phyloP scores from a whole-genome alignment of 2,329 filamentous ascomycete species.

The Diaporthe eres region DNA sequence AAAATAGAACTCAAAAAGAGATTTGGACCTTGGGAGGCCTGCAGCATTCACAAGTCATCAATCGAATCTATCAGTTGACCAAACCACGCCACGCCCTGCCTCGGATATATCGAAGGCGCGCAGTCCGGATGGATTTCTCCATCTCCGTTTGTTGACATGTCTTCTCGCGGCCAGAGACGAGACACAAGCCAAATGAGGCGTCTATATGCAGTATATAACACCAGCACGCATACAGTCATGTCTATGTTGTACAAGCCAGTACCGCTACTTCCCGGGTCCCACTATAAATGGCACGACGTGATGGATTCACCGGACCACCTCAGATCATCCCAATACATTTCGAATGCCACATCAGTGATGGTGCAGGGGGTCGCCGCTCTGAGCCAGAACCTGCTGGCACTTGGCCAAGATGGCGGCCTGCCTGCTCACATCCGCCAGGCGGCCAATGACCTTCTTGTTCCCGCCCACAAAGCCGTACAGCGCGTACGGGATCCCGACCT shows the following conservation, averaged over 20 bases:
- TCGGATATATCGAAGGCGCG: neutral
- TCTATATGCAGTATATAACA: neutral
- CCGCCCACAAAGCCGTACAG: constrained; percentile 88
- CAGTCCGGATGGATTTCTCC: neutral
- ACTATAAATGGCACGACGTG: constrained; percentile 2
- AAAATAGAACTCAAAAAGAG: constrained; percentile 5
- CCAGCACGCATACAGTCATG: neutral
- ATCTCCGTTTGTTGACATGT: neutral
- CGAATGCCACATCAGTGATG: constrained; percentile 35
- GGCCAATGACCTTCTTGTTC: constrained; percentile 84
- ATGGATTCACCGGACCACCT: neutral
- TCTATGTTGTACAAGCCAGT: neutral
- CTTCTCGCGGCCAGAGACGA: neutral
- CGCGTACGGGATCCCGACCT: constrained; percentile 87
- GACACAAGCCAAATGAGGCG: constrained; percentile 1
- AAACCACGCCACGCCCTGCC: neutral
- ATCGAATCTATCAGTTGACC: neutral
- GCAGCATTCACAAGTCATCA: constrained; percentile 19
- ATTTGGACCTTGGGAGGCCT: constrained; percentile 5
- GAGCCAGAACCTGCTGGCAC: constrained; percentile 71
- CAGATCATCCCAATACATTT: neutral
- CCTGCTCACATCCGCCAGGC: constrained; percentile 82
- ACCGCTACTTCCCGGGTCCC: constrained; percentile 7
- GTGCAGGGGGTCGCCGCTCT: constrained; percentile 48
- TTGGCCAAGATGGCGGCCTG: constrained; percentile 84